Evolutionary conservation across 164 flowering plant species (phyloP), one percentile per base, ranked within the genome.

Genomic region (Berberis vulgaris): DNA sequence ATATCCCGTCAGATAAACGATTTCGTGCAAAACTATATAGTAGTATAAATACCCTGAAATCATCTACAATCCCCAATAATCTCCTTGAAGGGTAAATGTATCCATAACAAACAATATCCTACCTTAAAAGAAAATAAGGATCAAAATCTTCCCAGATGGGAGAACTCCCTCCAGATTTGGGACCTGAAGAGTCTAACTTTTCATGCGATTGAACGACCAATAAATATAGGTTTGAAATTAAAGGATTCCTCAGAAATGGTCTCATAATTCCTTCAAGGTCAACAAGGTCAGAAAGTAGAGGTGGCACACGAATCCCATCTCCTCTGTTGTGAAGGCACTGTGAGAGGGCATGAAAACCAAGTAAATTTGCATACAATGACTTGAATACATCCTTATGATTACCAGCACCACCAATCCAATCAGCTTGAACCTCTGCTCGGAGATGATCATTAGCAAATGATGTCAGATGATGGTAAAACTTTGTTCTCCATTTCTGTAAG

Each of bases 351-450:
- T 83, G 84, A 63, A 87, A 73, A 12, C 86, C 96, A 45, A 91
- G 89, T 73, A 94, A 65, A 72, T 82, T 86, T 38, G 86, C 86
- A 81, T 91, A 94, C 1, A 87, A 2, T 0, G 96, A 85, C 45
- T 83, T 63, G 74, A 94, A 94, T 44, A 89, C 77, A 65, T 94
- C 99, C 75, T 94, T 91, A 75, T 94, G 99, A 71, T 94, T 91
- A 6, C 96, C 97, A 2, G 84, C 68, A 45, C 99, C 96, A 57
- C 96, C 96, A 59, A 94, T 75, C 99, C 99, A 94, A 66, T 77
- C 79, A 56, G 54, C 63, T 54, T 73, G 79, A 40, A 67, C 74
- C 42, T 67, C 72, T 41, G 66, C 67, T 45, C 58, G 64, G 0
- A 71, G 45, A 61, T 78, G 77, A 43, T 82, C 76, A 47, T 54